A percentile compares a stretch with the other conserved stretches of the same genome.
Evolutionary conservation across 2,329 filamentous ascomycete species (phyloP).

Genomic region (Trichoderma sp.): DNA sequence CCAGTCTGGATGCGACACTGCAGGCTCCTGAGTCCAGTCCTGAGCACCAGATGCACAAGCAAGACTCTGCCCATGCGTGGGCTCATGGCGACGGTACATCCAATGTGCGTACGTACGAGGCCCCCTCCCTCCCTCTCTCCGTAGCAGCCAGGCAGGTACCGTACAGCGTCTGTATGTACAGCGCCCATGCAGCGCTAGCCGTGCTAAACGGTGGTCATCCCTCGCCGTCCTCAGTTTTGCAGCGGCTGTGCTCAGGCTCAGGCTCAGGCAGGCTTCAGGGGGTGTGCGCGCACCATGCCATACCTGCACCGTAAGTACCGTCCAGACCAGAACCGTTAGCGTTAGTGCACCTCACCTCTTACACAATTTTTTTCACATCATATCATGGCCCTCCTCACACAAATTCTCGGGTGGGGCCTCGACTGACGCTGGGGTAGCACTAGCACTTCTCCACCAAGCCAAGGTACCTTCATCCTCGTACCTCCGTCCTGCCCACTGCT

Average conservation of each 20-base stretch:
- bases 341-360: not conserved
- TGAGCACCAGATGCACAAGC: conserved; percentile 1
- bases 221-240: not conserved
- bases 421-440: not conserved
- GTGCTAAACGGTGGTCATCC: conserved; percentile 20
- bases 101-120: conserved; percentile 11
- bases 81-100: not conserved
- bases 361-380: not conserved
- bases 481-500: not conserved
- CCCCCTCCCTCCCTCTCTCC: conserved; percentile 29
- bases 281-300: not conserved
- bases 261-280: not conserved
- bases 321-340: not conserved
- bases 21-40: conserved; percentile 20
- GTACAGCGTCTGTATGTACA: conserved; percentile 28
- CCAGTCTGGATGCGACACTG: conserved; percentile 22
- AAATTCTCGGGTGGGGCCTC: not conserved
- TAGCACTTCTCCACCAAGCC: not conserved
- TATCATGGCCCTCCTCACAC: not conserved
- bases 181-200: conserved; percentile 22
- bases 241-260: not conserved
- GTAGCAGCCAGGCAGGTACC: conserved; percentile 29
- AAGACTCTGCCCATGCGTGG: not conserved
- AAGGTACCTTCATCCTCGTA: not conserved
- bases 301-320: not conserved